Base-by-base conservation (phyloP, 2,329 filamentous ascomycete genomes). In the Sporothrix mexicana region DNA sequence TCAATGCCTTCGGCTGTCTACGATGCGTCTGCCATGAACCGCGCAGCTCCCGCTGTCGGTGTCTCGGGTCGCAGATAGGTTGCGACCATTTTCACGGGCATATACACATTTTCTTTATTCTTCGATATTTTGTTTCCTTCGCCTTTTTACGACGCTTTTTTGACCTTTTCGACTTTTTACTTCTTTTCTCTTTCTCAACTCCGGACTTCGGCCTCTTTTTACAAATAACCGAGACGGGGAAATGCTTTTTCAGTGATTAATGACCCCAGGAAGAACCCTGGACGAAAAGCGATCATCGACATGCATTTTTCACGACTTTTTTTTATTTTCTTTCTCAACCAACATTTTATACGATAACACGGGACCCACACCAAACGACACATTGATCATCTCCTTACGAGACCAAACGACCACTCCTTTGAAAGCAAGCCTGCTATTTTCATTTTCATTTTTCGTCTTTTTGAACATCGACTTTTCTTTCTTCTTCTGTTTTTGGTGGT, bases 1-100 rank as follows among this genome's bases (percentile, higher is more conserved):
- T 78, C 79, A 0, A 78, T 79, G 71, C 80, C 79, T 1, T 77
- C 80, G 1, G 77, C 80, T 2, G 79, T 79, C 1, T 81, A 79
- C 74, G 79, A 78, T 43, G 49, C 73, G 6, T 66, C 76, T 2
- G 55, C 70, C 1, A 75, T 77, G 74, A 77, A 72, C 72, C 75
- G 77, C 12, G 73, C 79, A 6, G 76, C 79, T 1, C 74, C 80
- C 1, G 75, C 80, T 2, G 76, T 80, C n/a, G 73, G 77, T 15
- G 59, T 76, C 10, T 78, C 77, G 57, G 75, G 78, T n/a, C 76
- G 78, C 57, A 75, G 78, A 74, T 78, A 74, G 74, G 30, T 30
- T 7, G 25, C 20, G 5, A 25, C 15, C 20, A 15, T 67, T 49
- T 25, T 20, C 36, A 23, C 23, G 51, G 25, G 15, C 51, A 64